Percentiles rank a stretch among this genome's conserved stretches.
Evolutionary conservation across 306 rosid genomes (phyloP).

Genomic region (Malus domestica): ASM211411v1 NC_041794.1:6218001-6218500

Average conservation of each 20-base stretch:
- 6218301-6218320: neutral
- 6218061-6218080: conserved; percentile 1
- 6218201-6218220: neutral
- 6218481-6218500: neutral
- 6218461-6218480: neutral
- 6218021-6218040: neutral
- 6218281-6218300: neutral
- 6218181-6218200: neutral
- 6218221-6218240: neutral
- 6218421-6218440: neutral
- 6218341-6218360: neutral
- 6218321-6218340: neutral
- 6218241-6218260: neutral
- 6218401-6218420: conserved; percentile 3
- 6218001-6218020: neutral
- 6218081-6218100: neutral
- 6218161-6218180: neutral
- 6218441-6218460: neutral
- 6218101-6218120: neutral
- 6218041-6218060: neutral
- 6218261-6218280: neutral
- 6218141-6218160: neutral
- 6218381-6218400: neutral
- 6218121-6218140: neutral
- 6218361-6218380: neutral